A percentile compares a stretch with the other conserved stretches of the same genome.
Evolutionary conservation across 2,329 filamentous ascomycete genomes (phyloP).

Genomic region (Venturiaceae sp.): DNA sequence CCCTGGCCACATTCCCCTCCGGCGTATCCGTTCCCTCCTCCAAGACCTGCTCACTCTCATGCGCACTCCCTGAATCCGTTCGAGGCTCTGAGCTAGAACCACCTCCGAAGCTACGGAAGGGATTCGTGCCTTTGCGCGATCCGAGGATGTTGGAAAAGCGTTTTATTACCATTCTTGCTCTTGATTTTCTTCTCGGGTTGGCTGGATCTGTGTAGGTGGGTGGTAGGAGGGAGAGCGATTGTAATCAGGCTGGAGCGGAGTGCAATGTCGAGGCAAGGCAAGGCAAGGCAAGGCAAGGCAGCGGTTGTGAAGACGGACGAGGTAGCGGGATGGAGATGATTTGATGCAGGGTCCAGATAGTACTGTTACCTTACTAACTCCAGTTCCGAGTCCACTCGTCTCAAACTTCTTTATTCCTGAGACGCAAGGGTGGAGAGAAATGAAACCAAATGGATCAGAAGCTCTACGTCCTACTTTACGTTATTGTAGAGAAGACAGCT

Average conservation of each 20-base stretch:
- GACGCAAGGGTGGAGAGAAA: too few relatives aligned
- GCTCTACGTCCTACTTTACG: too few relatives aligned
- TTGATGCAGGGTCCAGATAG: background rate
- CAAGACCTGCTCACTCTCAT: background rate
- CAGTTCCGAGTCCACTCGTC: too few relatives aligned
- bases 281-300: background rate
- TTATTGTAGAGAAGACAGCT: too few relatives aligned
- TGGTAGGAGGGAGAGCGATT: too few relatives aligned
- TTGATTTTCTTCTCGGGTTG: background rate
- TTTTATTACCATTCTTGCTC: slow-evolving; percentile 9
- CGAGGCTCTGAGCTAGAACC: background rate
- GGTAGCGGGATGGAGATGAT: too few relatives aligned
- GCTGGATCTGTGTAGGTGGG: background rate
- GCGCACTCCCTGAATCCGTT: background rate
- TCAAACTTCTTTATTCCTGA: too few relatives aligned
- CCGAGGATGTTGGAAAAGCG: slow-evolving; percentile 8
- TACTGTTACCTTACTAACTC: too few relatives aligned
- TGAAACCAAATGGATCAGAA: too few relatives aligned
- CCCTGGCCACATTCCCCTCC: slow-evolving; percentile 55
- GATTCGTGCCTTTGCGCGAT: background rate
- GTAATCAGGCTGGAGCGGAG: too few relatives aligned
- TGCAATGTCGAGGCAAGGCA: background rate
- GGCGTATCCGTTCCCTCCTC: slow-evolving; percentile 41
- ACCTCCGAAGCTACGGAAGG: background rate
- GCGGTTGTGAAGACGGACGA: background rate